Conservation (phyloP, 441 rosid species). For the Adansonia gregorii region DNA sequence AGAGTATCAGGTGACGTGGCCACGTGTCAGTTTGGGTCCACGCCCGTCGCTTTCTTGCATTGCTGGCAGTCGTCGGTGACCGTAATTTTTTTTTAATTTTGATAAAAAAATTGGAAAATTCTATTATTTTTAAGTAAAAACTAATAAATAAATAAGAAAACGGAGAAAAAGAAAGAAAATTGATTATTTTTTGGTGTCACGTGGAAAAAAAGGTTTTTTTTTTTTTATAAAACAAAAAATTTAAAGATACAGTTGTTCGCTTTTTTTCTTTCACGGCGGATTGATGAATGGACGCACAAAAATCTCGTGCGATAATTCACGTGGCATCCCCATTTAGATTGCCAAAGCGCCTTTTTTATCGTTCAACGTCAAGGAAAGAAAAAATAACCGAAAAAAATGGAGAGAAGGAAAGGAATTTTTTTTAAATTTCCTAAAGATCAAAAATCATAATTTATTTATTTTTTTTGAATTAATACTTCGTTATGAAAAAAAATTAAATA, state of each 20-base stretch:
- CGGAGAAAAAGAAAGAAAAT: no score
- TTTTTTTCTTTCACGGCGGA: slow-evolving; percentile 12
- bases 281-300: slow-evolving; percentile 7
- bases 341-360: neutral
- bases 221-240: neutral
- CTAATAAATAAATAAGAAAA: no score
- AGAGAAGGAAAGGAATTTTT: no score
- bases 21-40: slow-evolving; percentile 41
- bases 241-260: neutral
- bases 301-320: slow-evolving; percentile 37
- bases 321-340: slow-evolving; percentile 11
- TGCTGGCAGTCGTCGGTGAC: slow-evolving; percentile 35
- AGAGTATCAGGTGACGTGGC: slow-evolving; percentile 34
- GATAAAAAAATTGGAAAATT: neutral
- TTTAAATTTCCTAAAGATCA: no score
- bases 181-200: neutral
- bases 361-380: neutral
- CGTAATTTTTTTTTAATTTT: neutral
- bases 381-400: neutral
- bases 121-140: no score
- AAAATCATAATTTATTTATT: no score
- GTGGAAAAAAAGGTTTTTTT: neutral
- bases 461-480: neutral
- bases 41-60: slow-evolving; percentile 30
- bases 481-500: neutral